phyloP scores from a whole-genome alignment of 1,139 yeast species.

The Fermentozyma sake region DNA sequence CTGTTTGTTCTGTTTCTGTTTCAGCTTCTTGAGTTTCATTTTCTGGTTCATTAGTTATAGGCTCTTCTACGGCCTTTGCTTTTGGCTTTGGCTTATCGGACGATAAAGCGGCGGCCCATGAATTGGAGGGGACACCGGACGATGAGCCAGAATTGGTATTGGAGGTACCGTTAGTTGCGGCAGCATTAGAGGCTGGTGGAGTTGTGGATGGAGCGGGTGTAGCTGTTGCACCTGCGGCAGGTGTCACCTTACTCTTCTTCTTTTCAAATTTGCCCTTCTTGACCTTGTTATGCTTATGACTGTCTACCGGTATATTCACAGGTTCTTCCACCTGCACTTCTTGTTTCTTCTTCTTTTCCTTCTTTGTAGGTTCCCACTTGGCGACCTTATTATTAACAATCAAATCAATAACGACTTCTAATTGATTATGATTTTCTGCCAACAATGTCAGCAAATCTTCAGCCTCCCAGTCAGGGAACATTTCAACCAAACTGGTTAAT shows the following conservation, averaged over 20 bases:
- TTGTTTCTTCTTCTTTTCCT: slow-evolving; percentile 46
- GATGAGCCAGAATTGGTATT: slow-evolving; percentile 8
- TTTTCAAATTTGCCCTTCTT: slow-evolving; percentile 8
- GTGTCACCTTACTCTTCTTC: slow-evolving; percentile 3
- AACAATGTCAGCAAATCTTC: slow-evolving; percentile 79
- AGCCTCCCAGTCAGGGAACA: slow-evolving; percentile 92
- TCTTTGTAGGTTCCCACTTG: slow-evolving; percentile 55
- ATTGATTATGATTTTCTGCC: slow-evolving; percentile 65
- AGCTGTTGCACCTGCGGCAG: slow-evolving; percentile 1
- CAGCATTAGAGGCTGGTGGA: slow-evolving; percentile 8
- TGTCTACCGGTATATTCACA: slow-evolving; percentile 6
- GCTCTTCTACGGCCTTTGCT: slow-evolving; percentile 13
- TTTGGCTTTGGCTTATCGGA: slow-evolving; percentile 33
- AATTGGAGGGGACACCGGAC: slow-evolving; percentile 19
- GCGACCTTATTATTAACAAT: slow-evolving; percentile 77
- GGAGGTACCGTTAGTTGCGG: slow-evolving; percentile 12
- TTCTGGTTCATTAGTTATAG: slow-evolving; percentile 11
- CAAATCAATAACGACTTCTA: slow-evolving; percentile 78
- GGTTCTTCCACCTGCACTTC: slow-evolving; percentile 21
- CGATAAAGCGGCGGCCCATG: slow-evolving; percentile 53
- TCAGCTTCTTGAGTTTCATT: slow-evolving; percentile 8
- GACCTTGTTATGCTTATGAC: slow-evolving; percentile 7
- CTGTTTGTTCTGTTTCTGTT: slow-evolving; percentile 5
- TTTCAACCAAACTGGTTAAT: slow-evolving; percentile 64
- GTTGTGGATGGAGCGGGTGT: slow-evolving; percentile 5